Percentiles rank a stretch among this genome's conserved stretches.
phyloP scores from a whole-genome alignment of 1,284 basidiomycete genomes.

The Tremellales sp. region DNA sequence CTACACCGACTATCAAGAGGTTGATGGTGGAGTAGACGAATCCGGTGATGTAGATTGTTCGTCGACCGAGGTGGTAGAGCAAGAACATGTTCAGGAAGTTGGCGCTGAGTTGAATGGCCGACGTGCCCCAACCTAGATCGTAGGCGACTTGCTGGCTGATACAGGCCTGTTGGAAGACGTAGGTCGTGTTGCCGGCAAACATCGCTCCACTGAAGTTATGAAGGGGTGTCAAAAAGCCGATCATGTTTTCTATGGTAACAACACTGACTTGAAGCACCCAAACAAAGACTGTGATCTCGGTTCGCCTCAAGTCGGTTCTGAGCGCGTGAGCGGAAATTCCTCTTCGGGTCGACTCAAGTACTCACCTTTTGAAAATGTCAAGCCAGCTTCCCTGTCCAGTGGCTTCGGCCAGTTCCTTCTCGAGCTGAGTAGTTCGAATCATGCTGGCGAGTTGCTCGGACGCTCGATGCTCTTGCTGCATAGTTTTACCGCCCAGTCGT shows the following conservation, averaged over 20 bases:
- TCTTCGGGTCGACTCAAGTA: too few relatives aligned
- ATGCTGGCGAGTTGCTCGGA: constrained; percentile 43
- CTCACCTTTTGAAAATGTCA: constrained; percentile 38
- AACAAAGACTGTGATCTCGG: constrained; percentile 37
- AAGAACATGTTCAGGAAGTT: constrained; percentile 39
- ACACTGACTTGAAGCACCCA: not conserved
- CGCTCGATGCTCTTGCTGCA: constrained; percentile 36
- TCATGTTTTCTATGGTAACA: not conserved
- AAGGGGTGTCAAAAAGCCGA: too few relatives aligned
- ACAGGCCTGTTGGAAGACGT: constrained; percentile 33
- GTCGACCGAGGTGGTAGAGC: constrained; percentile 36
- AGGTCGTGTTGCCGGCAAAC: not conserved
- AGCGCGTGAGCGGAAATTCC: too few relatives aligned
- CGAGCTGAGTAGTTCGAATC: constrained; percentile 17
- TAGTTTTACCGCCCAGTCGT: constrained; percentile 11
- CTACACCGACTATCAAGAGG: constrained; percentile 43
- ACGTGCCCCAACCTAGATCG: constrained; percentile 35
- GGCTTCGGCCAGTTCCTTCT: constrained; percentile 10
- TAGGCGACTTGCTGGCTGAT: constrained; percentile 31
- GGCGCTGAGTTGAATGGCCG: constrained; percentile 30
- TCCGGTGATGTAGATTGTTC: constrained; percentile 46
- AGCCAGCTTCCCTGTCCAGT: constrained; percentile 24
- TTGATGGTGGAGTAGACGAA: constrained; percentile 36
- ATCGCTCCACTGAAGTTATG: too few relatives aligned
- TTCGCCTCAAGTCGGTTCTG: constrained; percentile 45